Evolutionary conservation across 805 yeast species (phyloP).

Genomic region (Sungouiozyma intestinalis): DNA sequence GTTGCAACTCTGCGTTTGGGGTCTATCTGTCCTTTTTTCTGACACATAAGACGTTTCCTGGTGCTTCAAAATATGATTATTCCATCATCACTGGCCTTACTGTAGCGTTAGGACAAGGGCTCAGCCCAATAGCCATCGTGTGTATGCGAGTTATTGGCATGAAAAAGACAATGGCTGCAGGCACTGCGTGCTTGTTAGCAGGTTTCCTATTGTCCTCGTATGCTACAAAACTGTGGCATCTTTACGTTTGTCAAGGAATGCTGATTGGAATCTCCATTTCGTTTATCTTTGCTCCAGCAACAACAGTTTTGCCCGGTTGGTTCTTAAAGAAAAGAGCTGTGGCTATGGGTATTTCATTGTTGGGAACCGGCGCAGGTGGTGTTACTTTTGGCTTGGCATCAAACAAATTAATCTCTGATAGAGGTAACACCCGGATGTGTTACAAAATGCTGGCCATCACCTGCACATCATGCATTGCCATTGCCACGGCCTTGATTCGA

Average conservation of each 20-base stretch:
- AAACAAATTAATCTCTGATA: conserved; percentile 32
- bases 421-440: conserved; percentile 39
- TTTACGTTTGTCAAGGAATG: conserved; percentile 59
- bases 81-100: conserved; percentile 62
- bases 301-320: conserved; percentile 59
- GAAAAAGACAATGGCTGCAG: conserved; percentile 38
- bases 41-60: conserved; percentile 39
- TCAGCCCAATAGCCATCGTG: conserved; percentile 47
- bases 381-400: conserved; percentile 33
- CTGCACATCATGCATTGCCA: conserved; percentile 28
- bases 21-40: conserved; percentile 51
- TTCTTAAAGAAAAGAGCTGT: conserved; percentile 51
- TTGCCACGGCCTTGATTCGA: conserved; percentile 35
- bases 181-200: conserved; percentile 40
- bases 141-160: conserved; percentile 42
- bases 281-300: conserved; percentile 46
- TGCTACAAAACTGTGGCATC: conserved; percentile 50
- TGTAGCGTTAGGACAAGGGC: conserved; percentile 42
- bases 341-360: conserved; percentile 39
- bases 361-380: conserved; percentile 49
- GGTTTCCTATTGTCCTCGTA: conserved; percentile 54
- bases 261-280: conserved; percentile 45
- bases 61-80: conserved; percentile 47
- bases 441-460: conserved; percentile 35
- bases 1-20: conserved; percentile 56